Base-by-base conservation (phyloP, 169 alveolate genomes). In the Sarcocystis neurona region DNA sequence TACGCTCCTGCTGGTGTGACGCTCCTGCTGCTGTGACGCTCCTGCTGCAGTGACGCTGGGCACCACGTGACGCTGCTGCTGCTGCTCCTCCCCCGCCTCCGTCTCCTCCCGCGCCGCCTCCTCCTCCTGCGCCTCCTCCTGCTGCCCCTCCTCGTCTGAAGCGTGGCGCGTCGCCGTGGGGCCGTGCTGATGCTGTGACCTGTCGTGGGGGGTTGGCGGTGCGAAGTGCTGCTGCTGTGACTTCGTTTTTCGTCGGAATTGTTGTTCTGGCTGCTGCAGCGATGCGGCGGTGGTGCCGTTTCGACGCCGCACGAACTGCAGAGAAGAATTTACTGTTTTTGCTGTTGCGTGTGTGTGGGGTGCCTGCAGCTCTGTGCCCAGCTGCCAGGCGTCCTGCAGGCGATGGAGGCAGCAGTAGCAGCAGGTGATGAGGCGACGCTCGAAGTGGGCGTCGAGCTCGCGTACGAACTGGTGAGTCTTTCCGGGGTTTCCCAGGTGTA, bases 401-500 rank as follows among this genome's bases (percentile, higher is more conserved):
- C 41, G 43, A 72, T 72, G 37, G 82, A 47, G 34, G 82, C 58
- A 18, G 82, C 82, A 15, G 82, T 72, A 34, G 48, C 34, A 18
- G 89, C 53, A 2, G 77, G 77, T 47, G 89, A 84, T 1, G 89
- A 84, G 48, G 66, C 41, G 10, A 82, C 66, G 44, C 84, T 82
- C 47, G 32, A 47, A 37, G 77, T 56, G 44, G 89, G 84, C 58
- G 32, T 84, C 37, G 82, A 84, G 20, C 89, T 84, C 70, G 66
- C 66, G 27, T 80, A 84, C 72, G 89, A 84, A 48, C 32, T 84
- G 47, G 89, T 84, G 37, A 44, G 89, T 10, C 43, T 79, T 23
- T 53, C 66, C 66, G 66, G 66, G 66, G 30, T 53, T 53, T 53
- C 66, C 12, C 66, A 12, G 66, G 12, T 53, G 66, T 23, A 23